phyloP scores from a whole-genome alignment of 2,329 filamentous ascomycete species.

The Fusarium veterinarium region DNA sequence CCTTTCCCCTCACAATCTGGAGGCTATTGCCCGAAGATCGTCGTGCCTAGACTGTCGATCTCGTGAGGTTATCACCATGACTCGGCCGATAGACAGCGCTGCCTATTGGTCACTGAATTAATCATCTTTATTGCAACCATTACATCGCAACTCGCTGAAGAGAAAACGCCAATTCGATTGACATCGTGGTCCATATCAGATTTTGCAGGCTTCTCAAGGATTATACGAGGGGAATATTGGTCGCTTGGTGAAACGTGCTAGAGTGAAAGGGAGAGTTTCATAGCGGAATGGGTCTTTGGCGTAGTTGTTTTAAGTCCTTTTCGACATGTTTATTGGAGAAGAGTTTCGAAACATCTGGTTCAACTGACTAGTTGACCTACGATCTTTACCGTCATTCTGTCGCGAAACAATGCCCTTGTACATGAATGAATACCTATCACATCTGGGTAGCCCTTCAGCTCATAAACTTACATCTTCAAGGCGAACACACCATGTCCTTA shows the following conservation, averaged over 20 bases:
- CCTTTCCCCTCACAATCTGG: conserved; percentile 6
- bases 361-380: background rate
- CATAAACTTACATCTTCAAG: background rate
- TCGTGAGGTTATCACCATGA: conserved; percentile 30
- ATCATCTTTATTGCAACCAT: background rate
- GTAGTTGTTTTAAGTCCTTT: conserved; percentile 11
- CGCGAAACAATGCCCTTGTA: background rate
- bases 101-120: background rate
- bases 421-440: background rate
- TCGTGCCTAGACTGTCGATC: conserved; percentile 17
- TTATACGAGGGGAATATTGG: background rate
- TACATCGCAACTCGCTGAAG: background rate
- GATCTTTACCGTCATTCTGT: conserved; percentile 7
- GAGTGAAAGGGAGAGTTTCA: conserved; percentile 17
- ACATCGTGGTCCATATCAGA: background rate
- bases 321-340: background rate
- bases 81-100: conserved; percentile 10
- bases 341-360: background rate
- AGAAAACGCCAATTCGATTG: background rate
- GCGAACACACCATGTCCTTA: background rate
- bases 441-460: background rate
- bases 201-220: background rate
- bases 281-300: background rate
- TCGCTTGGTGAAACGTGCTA: conserved; percentile 30
- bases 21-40: conserved; percentile 4